A percentile compares a stretch with the other conserved stretches of the same genome.
phyloP scores from a whole-genome alignment of 495 filamentous ascomycete genomes.

The Hypoxylon lienhwacheense region DNA sequence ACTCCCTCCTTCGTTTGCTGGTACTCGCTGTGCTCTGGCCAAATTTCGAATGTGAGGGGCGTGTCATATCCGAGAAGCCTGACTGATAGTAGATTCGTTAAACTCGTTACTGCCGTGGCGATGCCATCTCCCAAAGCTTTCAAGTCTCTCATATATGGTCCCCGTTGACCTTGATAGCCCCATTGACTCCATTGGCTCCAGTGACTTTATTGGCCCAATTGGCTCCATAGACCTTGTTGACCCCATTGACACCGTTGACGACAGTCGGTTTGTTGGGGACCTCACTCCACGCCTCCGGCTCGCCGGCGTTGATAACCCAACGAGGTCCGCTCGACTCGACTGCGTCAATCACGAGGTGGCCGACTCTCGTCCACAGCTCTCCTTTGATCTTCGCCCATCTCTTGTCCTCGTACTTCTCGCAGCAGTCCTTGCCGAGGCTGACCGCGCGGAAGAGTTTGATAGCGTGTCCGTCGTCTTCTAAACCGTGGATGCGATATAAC shows the following conservation, averaged over 20 bases:
- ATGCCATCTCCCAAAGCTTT: no score
- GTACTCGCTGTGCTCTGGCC: no score
- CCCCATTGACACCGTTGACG: neutral
- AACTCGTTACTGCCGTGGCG: no score
- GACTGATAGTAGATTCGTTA: no score
- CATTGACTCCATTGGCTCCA: no score
- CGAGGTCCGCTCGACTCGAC: conserved; percentile 47
- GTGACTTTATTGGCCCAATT: conserved; percentile 15
- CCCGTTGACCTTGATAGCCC: no score
- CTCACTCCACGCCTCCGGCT: conserved; percentile 60
- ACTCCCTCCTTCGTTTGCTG: no score
- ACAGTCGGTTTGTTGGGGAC: conserved; percentile 8
- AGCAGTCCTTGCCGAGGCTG: conserved; percentile 43
- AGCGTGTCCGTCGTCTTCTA: conserved; percentile 77
- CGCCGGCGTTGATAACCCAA: conserved; percentile 62
- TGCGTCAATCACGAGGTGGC: conserved; percentile 63
- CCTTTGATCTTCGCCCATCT: conserved; percentile 59
- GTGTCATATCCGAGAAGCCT: no score
- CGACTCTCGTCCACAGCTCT: conserved; percentile 69
- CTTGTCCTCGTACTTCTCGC: conserved; percentile 42
- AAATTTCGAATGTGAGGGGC: no score
- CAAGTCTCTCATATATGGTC: no score
- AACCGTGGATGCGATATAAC: conserved; percentile 54
- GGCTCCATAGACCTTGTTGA: conserved; percentile 9
- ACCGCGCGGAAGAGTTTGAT: conserved; percentile 73